A percentile compares a stretch with the other conserved stretches of the same genome.
Evolutionary conservation across 768 basidiomycete genomes (phyloP).

Genomic region (Paxillus rubicundulus): DNA sequence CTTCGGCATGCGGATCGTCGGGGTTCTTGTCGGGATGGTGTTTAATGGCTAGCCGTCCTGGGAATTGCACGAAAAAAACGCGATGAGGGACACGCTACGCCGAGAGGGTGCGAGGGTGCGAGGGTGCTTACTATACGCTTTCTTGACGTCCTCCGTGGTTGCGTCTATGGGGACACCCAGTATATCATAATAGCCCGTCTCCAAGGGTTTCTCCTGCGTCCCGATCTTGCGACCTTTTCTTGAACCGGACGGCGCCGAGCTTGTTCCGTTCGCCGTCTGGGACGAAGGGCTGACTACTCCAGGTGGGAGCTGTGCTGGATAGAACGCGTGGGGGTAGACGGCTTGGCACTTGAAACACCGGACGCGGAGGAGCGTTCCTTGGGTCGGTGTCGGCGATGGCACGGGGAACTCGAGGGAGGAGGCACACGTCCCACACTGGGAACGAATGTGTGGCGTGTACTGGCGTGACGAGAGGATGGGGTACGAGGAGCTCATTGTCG

Average conservation of each 20-base stretch:
- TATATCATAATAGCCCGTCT: constrained; percentile 89
- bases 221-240: constrained; percentile 77
- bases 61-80: not conserved
- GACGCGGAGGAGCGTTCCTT: constrained; percentile 59
- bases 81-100: too few relatives aligned
- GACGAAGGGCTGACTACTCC: constrained; percentile 14
- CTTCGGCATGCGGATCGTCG: constrained; percentile 80
- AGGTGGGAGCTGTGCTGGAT: constrained; percentile 55
- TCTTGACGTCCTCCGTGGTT: constrained; percentile 83
- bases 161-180: constrained; percentile 75
- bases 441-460: constrained; percentile 56
- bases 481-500: constrained; percentile 46
- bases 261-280: constrained; percentile 20
- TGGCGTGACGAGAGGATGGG: constrained; percentile 62
- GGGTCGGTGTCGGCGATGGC: constrained; percentile 44
- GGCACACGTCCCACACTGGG: constrained; percentile 58
- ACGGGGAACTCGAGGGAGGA: constrained; percentile 59
- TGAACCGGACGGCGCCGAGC: constrained; percentile 11
- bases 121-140: constrained; percentile 69
- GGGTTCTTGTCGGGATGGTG: constrained; percentile 93
- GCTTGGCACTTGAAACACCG: constrained; percentile 69
- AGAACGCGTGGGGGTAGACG: constrained; percentile 62
- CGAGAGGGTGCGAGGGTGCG: not conserved
- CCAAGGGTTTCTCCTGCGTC: constrained; percentile 82
- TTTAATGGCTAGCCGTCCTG: constrained; percentile 84